phyloP scores from a whole-genome alignment of 2,329 filamentous ascomycete species.

The Fusarium domesticum region DNA sequence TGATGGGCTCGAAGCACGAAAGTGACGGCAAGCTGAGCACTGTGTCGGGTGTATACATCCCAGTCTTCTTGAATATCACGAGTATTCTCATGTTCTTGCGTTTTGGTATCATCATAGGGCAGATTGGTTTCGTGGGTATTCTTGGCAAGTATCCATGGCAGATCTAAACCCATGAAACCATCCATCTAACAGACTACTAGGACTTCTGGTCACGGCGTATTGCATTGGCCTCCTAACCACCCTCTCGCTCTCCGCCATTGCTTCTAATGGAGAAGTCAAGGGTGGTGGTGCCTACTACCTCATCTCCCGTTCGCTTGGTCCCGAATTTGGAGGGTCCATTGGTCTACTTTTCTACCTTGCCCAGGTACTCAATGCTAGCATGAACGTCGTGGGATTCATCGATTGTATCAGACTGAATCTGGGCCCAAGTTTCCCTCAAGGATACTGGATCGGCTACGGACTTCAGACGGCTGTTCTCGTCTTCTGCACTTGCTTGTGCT shows the following conservation, averaged over 20 bases:
- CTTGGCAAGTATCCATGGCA: conserved; percentile 54
- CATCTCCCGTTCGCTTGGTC: conserved; percentile 80
- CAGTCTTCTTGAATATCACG: conserved; percentile 83
- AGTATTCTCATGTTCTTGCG: conserved; percentile 91
- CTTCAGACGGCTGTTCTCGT: conserved; percentile 70
- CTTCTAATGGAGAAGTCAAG: conserved; percentile 84
- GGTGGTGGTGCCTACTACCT: conserved; percentile 87
- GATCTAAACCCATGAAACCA: background rate
- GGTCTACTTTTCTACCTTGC: conserved; percentile 87
- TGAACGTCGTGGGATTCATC: conserved; percentile 83
- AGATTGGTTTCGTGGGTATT: conserved; percentile 76
- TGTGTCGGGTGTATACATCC: conserved; percentile 79
- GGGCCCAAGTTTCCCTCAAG: conserved; percentile 62
- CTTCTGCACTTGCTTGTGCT: conserved; percentile 70
- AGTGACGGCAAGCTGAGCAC: conserved; percentile 63
- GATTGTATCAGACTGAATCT: conserved; percentile 79
- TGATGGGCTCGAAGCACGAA: conserved; percentile 38
- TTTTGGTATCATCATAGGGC: conserved; percentile 80
- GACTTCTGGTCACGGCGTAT: conserved; percentile 73
- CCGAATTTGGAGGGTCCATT: conserved; percentile 86
- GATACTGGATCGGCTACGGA: conserved; percentile 74
- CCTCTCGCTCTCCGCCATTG: conserved; percentile 82
- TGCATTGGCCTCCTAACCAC: conserved; percentile 79
- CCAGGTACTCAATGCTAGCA: conserved; percentile 80
- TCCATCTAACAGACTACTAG: conserved; percentile 38